Percentiles rank a stretch among this genome's conserved stretches.
These are phyloP conservation scores for Cadophora sp. DNA, from an alignment of 2,329 filamentous ascomycete species.

Conservation along the genomic window DNA sequence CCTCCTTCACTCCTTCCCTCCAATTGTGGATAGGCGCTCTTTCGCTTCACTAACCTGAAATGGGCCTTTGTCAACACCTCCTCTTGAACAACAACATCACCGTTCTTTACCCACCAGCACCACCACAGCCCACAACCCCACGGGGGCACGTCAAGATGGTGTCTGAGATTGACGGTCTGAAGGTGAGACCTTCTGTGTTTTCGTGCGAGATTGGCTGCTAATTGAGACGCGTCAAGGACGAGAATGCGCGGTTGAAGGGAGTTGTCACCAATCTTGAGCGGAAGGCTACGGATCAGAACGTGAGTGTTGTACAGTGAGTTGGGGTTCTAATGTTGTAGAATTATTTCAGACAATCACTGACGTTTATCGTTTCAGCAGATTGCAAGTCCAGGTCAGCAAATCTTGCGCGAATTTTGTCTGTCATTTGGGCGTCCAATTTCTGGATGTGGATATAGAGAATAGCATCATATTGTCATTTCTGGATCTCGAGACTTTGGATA, in stretches of 20 bases:
- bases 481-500: no score
- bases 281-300: not conserved
- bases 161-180: not conserved
- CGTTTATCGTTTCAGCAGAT: not conserved
- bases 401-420: no score
- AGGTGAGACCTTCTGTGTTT: not conserved
- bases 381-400: no score
- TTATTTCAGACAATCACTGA: no score
- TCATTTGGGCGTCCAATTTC: not conserved
- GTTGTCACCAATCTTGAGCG: not conserved
- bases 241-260: constrained; percentile 6
- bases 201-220: not conserved
- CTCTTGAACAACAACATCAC: not conserved
- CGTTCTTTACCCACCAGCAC: no score
- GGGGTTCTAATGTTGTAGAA: not conserved
- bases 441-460: no score
- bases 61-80: not conserved
- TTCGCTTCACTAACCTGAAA: not conserved
- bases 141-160: not conserved
- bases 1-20: no score
- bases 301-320: not conserved
- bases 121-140: not conserved
- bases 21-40: not conserved
- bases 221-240: not conserved
- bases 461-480: no score